Conservation (phyloP, 768 basidiomycete genomes). For the Mycena olivaceomarginata region DNA sequence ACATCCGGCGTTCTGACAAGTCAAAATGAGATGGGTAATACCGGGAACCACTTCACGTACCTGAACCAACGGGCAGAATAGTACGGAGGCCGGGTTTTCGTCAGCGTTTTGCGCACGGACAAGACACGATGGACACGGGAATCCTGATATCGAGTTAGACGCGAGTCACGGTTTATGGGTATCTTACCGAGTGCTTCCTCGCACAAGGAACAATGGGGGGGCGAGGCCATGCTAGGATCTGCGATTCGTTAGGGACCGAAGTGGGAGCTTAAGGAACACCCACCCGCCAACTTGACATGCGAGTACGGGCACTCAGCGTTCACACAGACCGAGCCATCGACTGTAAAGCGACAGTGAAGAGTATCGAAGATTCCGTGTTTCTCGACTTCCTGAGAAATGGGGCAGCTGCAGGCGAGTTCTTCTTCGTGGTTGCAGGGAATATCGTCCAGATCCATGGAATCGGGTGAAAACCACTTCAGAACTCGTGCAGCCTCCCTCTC, state of each 20-base stretch:
- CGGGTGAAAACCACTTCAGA: conserved; percentile 37
- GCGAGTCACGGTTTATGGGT: not conserved
- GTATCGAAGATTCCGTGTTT: conserved; percentile 47
- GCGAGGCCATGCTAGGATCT: conserved; percentile 15
- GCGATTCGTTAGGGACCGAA: not conserved
- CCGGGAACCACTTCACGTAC: conserved; percentile 29
- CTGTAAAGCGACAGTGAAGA: conserved; percentile 50
- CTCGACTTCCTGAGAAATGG: conserved; percentile 47
- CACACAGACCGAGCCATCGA: conserved; percentile 47
- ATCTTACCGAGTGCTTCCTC: conserved; percentile 47
- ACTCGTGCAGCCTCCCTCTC: conserved; percentile 44
- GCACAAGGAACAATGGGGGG: conserved; percentile 52
- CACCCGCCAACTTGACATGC: conserved; percentile 43
- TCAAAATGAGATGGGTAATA: not conserved
- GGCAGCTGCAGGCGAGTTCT: conserved; percentile 46
- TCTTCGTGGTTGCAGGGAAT: conserved; percentile 31
- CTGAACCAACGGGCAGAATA: conserved; percentile 50
- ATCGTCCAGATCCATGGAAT: conserved; percentile 40
- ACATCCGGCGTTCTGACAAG: conserved; percentile 51
- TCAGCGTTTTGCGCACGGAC: conserved; percentile 20
- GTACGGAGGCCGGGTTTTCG: conserved; percentile 36
- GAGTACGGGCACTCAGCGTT: conserved; percentile 51
- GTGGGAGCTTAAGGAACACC: not conserved
- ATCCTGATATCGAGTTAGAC: conserved; percentile 38
- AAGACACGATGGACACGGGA: conserved; percentile 51